Evolutionary conservation across 176 grass and related monocot species (phyloP).

Genomic region (Poa annua): DNA sequence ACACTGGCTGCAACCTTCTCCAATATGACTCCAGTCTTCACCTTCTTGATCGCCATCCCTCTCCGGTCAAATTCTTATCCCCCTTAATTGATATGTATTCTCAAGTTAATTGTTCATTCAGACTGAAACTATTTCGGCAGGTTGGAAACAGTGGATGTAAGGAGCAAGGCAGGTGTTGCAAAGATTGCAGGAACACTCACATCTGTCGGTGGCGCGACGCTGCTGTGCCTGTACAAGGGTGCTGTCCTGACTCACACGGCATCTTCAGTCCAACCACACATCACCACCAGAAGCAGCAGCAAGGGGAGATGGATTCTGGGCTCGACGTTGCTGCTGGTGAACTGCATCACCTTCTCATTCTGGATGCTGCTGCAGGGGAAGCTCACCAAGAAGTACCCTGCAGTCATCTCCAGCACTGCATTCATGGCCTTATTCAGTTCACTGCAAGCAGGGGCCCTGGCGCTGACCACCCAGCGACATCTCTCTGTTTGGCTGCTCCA

Average conservation of each 20-base stretch:
- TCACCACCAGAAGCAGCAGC: neutral
- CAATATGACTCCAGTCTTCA: constrained; percentile 66
- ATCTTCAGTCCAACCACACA: neutral
- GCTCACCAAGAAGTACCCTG: constrained; percentile 65
- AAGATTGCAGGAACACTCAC: constrained; percentile 55
- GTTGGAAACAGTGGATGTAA: constrained; percentile 57
- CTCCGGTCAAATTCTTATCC: constrained; percentile 41
- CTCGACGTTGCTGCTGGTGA: constrained; percentile 46
- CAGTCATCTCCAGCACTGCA: constrained; percentile 64
- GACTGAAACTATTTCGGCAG: constrained; percentile 31
- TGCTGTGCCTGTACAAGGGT: constrained; percentile 65
- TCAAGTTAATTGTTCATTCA: neutral
- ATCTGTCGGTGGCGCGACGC: constrained; percentile 48
- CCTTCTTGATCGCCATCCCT: constrained; percentile 63
- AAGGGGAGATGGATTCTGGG: constrained; percentile 54
- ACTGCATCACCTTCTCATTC: constrained; percentile 47
- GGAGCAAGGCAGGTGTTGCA: constrained; percentile 48
- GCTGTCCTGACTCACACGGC: constrained; percentile 38
- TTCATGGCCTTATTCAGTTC: constrained; percentile 67
- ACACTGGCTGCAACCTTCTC: constrained; percentile 68
- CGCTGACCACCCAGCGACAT: constrained; percentile 47
- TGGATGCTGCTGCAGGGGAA: constrained; percentile 71
- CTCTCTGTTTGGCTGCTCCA: constrained; percentile 56
- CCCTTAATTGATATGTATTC: neutral
- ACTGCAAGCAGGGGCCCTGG: constrained; percentile 53